Conservation (phyloP, 164 flowering plant species). For the Litsea cubeba region DNA sequence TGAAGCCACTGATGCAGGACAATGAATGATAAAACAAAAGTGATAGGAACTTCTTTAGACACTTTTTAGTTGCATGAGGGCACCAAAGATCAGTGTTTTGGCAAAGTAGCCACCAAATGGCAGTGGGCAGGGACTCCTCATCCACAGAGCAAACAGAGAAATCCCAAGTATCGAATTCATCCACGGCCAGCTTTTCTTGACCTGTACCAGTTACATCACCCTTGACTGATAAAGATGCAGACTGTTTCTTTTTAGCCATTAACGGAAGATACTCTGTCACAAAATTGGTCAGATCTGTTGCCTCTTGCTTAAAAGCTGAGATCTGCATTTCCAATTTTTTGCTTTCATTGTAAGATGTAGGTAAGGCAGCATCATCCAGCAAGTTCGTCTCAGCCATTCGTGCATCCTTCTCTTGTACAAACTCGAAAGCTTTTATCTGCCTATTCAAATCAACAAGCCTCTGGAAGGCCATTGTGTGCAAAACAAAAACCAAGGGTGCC, state of each 20-base stretch:
- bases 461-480: constrained; percentile 67
- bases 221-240: constrained; percentile 11
- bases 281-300: constrained; percentile 49
- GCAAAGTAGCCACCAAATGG: constrained; percentile 79
- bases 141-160: constrained; percentile 40
- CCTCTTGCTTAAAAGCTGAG: constrained; percentile 49
- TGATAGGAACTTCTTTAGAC: constrained; percentile 60
- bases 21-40: constrained; percentile 35
- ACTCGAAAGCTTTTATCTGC: constrained; percentile 53
- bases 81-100: constrained; percentile 79
- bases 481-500: constrained; percentile 46
- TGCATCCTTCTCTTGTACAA: constrained; percentile 35
- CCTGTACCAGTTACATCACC: constrained; percentile 13
- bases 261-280: constrained; percentile 32
- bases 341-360: constrained; percentile 23
- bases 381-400: constrained; percentile 14
- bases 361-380: constrained; percentile 30
- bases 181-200: constrained; percentile 4
- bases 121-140: constrained; percentile 43
- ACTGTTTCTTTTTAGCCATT: constrained; percentile 20
- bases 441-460: constrained; percentile 80
- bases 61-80: constrained; percentile 54
- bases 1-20: constrained; percentile 17
- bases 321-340: constrained; percentile 32
- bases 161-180: constrained; percentile 40